A percentile compares a stretch with the other conserved stretches of the same genome.
phyloP scores from a whole-genome alignment of 768 basidiomycete species.

The Tylopilus rubrobrunneus region DNA sequence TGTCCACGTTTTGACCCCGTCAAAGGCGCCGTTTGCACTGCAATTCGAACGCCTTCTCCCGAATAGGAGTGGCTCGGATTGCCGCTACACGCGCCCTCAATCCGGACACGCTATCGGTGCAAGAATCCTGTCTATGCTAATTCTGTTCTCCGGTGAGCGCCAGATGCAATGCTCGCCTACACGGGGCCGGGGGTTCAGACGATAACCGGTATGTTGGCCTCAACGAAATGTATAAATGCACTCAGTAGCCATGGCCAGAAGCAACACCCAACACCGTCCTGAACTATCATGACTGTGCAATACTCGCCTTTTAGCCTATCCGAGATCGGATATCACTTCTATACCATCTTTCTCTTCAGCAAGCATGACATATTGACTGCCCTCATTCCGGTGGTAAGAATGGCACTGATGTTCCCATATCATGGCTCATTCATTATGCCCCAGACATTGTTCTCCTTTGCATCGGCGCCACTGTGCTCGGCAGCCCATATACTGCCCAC shows the following conservation, averaged over 20 bases:
- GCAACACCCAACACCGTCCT: background rate
- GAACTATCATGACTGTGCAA: constrained; percentile 19
- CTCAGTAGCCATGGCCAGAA: background rate
- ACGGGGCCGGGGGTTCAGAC: background rate
- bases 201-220: background rate
- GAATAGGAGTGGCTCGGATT: background rate
- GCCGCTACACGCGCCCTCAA: background rate
- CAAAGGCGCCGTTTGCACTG: background rate
- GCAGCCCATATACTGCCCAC: constrained; percentile 21
- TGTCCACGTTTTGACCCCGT: no score
- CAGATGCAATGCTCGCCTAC: background rate
- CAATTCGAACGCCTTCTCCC: background rate
- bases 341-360: constrained; percentile 39
- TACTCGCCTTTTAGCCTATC: background rate
- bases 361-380: constrained; percentile 46
- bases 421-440: background rate
- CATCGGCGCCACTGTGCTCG: constrained; percentile 29
- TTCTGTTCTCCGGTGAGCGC: background rate
- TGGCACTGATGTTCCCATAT: background rate
- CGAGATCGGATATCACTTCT: constrained; percentile 21
- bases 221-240: background rate
- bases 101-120: no score
- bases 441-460: constrained; percentile 33
- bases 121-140: background rate
- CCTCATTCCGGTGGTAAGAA: constrained; percentile 43